Conservation (phyloP, 1,284 basidiomycete species). For the Tilletia setariae region DNA sequence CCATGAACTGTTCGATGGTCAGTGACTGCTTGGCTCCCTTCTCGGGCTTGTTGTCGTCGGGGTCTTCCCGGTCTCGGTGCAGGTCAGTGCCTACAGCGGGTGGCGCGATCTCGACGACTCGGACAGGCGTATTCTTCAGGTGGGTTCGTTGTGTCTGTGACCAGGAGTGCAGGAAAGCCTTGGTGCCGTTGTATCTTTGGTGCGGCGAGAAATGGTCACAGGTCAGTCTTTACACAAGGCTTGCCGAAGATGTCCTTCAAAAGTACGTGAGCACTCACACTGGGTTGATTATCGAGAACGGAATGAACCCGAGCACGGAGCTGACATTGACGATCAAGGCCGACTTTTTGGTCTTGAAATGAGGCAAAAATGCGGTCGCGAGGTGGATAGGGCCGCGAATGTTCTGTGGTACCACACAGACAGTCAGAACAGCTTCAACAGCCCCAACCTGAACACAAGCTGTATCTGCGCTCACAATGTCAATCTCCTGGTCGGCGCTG, state of each 20-base stretch:
- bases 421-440: neutral
- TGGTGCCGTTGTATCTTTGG: conserved; percentile 37
- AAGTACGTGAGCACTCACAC: conserved; percentile 16
- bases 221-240: neutral
- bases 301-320: conserved; percentile 42
- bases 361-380: conserved; percentile 40
- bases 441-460: neutral
- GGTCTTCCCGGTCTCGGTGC: conserved; percentile 39
- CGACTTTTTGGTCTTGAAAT: conserved; percentile 39
- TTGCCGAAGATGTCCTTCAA: no score
- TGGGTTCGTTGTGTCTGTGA: conserved; percentile 41
- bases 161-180: conserved; percentile 48
- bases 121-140: conserved; percentile 26
- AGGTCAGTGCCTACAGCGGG: conserved; percentile 45
- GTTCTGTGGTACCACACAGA: conserved; percentile 31
- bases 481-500: conserved; percentile 34
- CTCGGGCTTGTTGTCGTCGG: conserved; percentile 44
- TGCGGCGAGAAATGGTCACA: conserved; percentile 22
- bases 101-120: conserved; percentile 46
- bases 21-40: conserved; percentile 31
- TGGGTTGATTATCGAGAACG: conserved; percentile 40
- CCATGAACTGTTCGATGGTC: conserved; percentile 47
- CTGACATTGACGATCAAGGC: conserved; percentile 47
- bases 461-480: conserved; percentile 31
- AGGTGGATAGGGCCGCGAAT: conserved; percentile 47